phyloP scores from a whole-genome alignment of 202 grass and related monocot genomes.

The Miscanthus sacchariflorus region DNA sequence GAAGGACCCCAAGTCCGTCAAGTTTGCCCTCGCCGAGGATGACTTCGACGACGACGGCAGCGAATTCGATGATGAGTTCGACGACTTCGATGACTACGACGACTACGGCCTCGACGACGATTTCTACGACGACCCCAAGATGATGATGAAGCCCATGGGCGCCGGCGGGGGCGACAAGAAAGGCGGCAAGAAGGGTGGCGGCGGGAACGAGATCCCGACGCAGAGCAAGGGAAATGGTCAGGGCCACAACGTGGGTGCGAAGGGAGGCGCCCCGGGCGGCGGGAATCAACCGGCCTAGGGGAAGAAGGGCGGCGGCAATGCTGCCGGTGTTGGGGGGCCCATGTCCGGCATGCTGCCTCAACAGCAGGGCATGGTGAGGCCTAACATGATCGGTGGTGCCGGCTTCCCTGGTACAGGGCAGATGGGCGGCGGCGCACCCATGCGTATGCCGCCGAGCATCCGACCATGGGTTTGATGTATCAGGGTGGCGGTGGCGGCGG shows the following conservation, averaged over 20 bases:
- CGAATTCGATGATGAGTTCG: slow-evolving; percentile 56
- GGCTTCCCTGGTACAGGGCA: slow-evolving; percentile 59
- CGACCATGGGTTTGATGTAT: slow-evolving; percentile 40
- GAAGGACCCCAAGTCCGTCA: slow-evolving; percentile 62
- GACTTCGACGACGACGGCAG: slow-evolving; percentile 59
- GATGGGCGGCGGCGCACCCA: slow-evolving; percentile 38
- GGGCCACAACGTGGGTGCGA: slow-evolving; percentile 32
- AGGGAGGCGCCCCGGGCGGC: slow-evolving; percentile 16
- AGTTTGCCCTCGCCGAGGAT: slow-evolving; percentile 56
- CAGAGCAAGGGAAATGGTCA: slow-evolving; percentile 22
- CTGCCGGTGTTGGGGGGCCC: slow-evolving; percentile 28
- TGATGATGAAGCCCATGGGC: slow-evolving; percentile 57
- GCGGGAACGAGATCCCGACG: slow-evolving; percentile 50
- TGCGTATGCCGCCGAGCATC: background rate
- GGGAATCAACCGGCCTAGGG: slow-evolving; percentile 22
- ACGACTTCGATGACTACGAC: slow-evolving; percentile 52
- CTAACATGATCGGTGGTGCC: slow-evolving; percentile 64
- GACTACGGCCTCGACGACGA: slow-evolving; percentile 35
- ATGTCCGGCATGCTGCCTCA: slow-evolving; percentile 5
- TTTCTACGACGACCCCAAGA: slow-evolving; percentile 64
- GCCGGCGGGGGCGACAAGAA: slow-evolving; percentile 44
- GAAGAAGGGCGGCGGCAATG: slow-evolving; percentile 50
- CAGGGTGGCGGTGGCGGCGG: slow-evolving; percentile 23
- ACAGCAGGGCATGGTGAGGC: slow-evolving; percentile 19
- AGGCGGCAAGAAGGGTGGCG: slow-evolving; percentile 52